These are phyloP conservation scores for Lycium barbarum DNA, from an alignment of 257 asterid genomes.

Conservation along the genomic window DNA sequence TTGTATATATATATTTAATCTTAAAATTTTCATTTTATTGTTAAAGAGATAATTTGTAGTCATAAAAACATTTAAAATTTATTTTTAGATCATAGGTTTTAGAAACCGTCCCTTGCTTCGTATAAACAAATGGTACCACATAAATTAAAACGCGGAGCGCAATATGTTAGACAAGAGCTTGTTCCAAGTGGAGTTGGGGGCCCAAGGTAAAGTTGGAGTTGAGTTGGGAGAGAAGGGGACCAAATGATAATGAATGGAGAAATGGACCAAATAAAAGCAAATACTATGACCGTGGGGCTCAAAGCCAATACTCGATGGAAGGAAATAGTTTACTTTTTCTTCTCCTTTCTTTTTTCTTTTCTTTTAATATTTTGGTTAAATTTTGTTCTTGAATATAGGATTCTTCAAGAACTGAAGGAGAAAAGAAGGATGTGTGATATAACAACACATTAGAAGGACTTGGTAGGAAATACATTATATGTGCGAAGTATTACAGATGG, in stretches of 20 bases:
- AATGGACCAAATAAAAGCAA: conserved; percentile 27
- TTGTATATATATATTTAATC: not conserved
- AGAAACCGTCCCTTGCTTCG: no score
- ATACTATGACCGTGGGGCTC: conserved; percentile 12
- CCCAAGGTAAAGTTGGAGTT: not conserved
- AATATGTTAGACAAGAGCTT: not conserved
- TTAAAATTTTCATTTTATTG: not conserved
- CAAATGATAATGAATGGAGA: conserved; percentile 26
- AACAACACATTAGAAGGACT: not conserved
- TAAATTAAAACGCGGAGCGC: not conserved
- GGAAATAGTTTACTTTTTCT: not conserved
- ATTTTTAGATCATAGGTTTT: no score
- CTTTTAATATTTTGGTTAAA: not conserved
- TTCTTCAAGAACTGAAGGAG: not conserved
- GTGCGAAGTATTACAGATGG: no score
- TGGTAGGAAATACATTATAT: no score
- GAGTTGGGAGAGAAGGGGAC: conserved; percentile 19
- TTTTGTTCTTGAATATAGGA: not conserved
- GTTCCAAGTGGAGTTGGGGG: conserved; percentile 5
- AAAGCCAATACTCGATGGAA: not conserved
- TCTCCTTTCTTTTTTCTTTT: not conserved
- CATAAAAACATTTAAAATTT: no score
- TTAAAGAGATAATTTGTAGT: no score
- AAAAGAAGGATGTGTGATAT: not conserved
- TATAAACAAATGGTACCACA: no score